These are phyloP conservation scores for Penicillium herquei DNA, from an alignment of 495 filamentous ascomycete genomes.

Conservation along the genomic window DNA sequence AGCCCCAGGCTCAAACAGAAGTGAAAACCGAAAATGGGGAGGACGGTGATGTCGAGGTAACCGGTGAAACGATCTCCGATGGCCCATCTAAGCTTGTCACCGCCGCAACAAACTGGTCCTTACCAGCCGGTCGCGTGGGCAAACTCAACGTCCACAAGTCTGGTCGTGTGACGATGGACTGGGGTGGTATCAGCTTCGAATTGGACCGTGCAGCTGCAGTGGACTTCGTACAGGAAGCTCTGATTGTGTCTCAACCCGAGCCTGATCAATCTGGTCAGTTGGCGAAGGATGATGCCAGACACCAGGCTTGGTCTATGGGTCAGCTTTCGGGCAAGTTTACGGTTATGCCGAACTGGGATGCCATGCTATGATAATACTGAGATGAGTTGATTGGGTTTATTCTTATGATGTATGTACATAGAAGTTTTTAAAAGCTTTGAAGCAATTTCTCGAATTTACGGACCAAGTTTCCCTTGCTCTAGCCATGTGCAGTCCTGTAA, in stretches of 20 bases:
- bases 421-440: neutral
- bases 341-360: constrained; percentile 49
- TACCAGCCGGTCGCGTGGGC: constrained; percentile 56
- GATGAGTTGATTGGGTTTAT: neutral
- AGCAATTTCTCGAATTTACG: too few relatives aligned
- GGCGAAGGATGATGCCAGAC: constrained; percentile 28
- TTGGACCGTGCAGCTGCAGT: constrained; percentile 42
- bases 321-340: constrained; percentile 51
- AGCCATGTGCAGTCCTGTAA: too few relatives aligned
- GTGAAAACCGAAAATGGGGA: constrained; percentile 37
- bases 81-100: constrained; percentile 33
- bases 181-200: constrained; percentile 51
- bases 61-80: constrained; percentile 25
- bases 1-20: neutral
- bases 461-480: too few relatives aligned
- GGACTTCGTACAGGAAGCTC: constrained; percentile 46
- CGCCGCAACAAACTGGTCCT: constrained; percentile 34
- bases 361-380: constrained; percentile 34
- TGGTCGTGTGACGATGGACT: constrained; percentile 46
- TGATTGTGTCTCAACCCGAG: constrained; percentile 39
- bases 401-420: too few relatives aligned
- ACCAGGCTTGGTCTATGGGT: constrained; percentile 49
- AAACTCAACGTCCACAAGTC: constrained; percentile 55
- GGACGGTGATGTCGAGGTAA: constrained; percentile 29
- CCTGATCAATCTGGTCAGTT: constrained; percentile 13